phyloP scores from a whole-genome alignment of 345 rosid genomes.

The Citrus mangshanensis region DNA sequence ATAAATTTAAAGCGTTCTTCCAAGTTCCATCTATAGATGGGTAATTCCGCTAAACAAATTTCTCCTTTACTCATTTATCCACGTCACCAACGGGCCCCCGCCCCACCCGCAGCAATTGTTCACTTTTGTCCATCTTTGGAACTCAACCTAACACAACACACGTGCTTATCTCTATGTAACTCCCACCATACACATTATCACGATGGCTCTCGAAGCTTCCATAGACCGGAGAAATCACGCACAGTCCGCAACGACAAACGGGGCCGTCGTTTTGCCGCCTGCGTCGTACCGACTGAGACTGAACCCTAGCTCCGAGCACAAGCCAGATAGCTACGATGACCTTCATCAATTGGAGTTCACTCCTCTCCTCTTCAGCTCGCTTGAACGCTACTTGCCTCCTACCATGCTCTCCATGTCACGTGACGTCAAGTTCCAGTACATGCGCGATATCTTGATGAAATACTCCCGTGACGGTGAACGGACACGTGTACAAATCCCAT shows the following conservation, averaged over 20 bases:
- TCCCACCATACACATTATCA: neutral
- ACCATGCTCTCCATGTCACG: conserved; percentile 47
- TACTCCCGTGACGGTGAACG: conserved; percentile 80
- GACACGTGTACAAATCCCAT: conserved; percentile 45
- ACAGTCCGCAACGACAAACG: conserved; percentile 30
- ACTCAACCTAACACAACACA: neutral
- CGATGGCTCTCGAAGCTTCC: conserved; percentile 37
- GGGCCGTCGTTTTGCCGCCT: conserved; percentile 20
- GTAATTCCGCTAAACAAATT: neutral
- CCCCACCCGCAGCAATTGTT: neutral
- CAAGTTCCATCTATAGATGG: too few relatives aligned
- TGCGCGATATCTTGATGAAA: conserved; percentile 63
- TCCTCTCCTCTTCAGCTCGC: conserved; percentile 73
- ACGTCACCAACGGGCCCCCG: neutral
- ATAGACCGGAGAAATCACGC: conserved; percentile 10
- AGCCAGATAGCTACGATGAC: conserved; percentile 81
- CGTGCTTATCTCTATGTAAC: neutral
- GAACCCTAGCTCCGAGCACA: conserved; percentile 59
- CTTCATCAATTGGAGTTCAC: conserved; percentile 52
- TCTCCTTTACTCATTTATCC: neutral
- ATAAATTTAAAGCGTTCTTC: too few relatives aligned
- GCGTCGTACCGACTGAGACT: conserved; percentile 48
- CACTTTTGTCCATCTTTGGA: neutral
- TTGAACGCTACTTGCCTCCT: conserved; percentile 75
- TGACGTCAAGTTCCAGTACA: conserved; percentile 53